These are phyloP conservation scores for Trichophaea hybrida DNA, from an alignment of 2,329 filamentous ascomycete genomes.

Conservation along the genomic window DNA sequence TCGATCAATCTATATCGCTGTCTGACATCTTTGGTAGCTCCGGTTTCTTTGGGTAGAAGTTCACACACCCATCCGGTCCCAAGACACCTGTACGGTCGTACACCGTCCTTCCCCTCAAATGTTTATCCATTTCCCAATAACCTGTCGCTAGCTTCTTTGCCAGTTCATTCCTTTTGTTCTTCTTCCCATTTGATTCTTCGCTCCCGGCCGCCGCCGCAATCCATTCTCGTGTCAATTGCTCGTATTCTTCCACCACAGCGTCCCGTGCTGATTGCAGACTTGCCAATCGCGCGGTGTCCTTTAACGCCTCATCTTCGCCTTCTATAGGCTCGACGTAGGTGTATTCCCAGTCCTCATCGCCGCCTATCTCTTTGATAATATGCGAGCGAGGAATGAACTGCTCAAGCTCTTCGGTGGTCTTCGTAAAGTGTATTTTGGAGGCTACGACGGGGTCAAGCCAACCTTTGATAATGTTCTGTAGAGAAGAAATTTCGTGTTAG, in stretches of 20 bases:
- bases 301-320: constrained; percentile 49
- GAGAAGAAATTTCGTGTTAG: background rate
- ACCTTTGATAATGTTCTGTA: constrained; percentile 68
- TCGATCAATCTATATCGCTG: background rate
- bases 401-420: constrained; percentile 61
- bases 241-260: constrained; percentile 55
- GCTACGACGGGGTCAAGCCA: constrained; percentile 97
- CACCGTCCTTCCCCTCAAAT: constrained; percentile 63
- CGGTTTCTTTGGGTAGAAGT: constrained; percentile 48
- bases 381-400: constrained; percentile 56
- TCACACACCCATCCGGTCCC: constrained; percentile 48
- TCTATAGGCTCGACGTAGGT: constrained; percentile 59
- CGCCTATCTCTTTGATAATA: constrained; percentile 72
- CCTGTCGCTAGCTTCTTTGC: constrained; percentile 51
- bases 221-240: constrained; percentile 63
- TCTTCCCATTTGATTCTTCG: constrained; percentile 32
- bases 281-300: constrained; percentile 46
- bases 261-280: constrained; percentile 49
- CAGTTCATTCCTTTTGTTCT: constrained; percentile 45
- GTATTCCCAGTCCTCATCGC: constrained; percentile 73
- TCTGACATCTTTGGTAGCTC: too few relatives aligned
- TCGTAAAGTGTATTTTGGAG: constrained; percentile 84
- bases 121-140: constrained; percentile 86
- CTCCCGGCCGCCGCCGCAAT: constrained; percentile 40
- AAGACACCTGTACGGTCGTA: constrained; percentile 74